Percentiles rank a stretch among this genome's conserved stretches.
These are phyloP conservation scores for Boletus rubroflammeus DNA, from an alignment of 768 basidiomycete genomes.

Conservation along the genomic window DNA sequence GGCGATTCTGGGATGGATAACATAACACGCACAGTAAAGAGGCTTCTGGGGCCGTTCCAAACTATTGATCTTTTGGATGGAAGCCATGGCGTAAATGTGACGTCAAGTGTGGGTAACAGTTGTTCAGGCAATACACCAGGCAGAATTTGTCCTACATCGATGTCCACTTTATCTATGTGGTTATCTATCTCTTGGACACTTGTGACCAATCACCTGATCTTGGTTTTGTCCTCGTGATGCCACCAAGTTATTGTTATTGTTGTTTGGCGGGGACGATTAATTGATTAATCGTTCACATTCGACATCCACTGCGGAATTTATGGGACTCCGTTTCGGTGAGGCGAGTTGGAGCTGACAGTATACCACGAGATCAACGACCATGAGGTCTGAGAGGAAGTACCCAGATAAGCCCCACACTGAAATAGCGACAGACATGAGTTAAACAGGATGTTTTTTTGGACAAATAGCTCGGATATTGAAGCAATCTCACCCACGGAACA, in stretches of 20 bases:
- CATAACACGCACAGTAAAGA: conserved; percentile 11
- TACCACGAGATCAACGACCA: conserved; percentile 1
- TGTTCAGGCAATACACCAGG: not conserved
- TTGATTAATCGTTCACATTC: not conserved
- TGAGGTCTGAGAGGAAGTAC: not conserved
- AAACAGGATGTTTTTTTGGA: not conserved
- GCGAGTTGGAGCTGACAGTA: not conserved
- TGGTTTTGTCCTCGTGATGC: conserved; percentile 2
- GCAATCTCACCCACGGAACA: conserved; percentile 6
- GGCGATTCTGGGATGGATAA: not conserved
- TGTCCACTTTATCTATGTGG: conserved; percentile 4
- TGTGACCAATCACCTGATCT: conserved; percentile 1
- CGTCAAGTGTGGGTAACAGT: not conserved
- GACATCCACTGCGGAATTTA: not conserved
- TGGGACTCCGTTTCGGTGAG: not conserved
- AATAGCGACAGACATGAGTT: conserved; percentile 8
- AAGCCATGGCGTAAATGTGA: conserved; percentile 34
- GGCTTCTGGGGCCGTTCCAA: conserved; percentile 36
- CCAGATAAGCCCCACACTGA: conserved; percentile 1
- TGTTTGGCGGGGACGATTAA: not conserved
- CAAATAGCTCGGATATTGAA: not conserved
- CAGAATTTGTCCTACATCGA: not conserved
- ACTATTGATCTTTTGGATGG: conserved; percentile 55
- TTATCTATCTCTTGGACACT: not conserved
- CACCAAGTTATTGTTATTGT: not conserved